Evolutionary conservation across 1,139 yeast genomes (phyloP), one percentile per base, ranked within the genome.

Genomic region (Kurtzmaniella quercitrusa): DNA sequence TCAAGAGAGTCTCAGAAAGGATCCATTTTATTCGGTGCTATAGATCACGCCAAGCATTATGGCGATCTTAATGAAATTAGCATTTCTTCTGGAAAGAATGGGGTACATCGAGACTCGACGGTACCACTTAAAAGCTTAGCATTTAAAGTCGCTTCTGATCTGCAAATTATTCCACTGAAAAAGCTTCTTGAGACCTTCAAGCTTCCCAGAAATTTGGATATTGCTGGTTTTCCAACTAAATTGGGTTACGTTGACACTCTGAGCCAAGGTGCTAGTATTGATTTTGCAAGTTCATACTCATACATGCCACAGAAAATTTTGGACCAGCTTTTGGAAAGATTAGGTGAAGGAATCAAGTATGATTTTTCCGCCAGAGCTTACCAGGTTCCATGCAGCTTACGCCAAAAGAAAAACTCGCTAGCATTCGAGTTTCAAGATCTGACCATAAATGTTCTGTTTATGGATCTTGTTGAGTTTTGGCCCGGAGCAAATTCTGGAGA

Each of bases 1-100:
- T 63, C 68, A 16, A 47, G 59, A 5, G 63, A 66, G n/a, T 60
- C 77, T 5, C 50, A 55, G n/a, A 44, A 57, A 1, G 85, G 85
- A 3, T 54, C 67, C 12, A 58, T 80, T 35, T 63, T 80, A 37
- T 80, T 80, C 55, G 86, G 86, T 3, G 86, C 78, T 23, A 61
- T 78, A 40, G 86, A 80, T 54, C 63, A 66, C 34, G 74, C 78
- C 30, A 80, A 80, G 57, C 72, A 66, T 47, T 47, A 60, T 0
- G 85, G 84, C 9, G 58, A 60, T 1, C 61, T 79, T 47, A 60
- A 50, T 5, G 42, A 50, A 5, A 34, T 56, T 34, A 59, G 57
- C 36, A 49, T 66, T 33, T n/a, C 30, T 17, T 19, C 35, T 7
- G 45, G 47, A 22, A 46, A 49, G 32, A 36, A 42, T n/a, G 44